Evolutionary conservation across 2,329 filamentous ascomycete genomes (phyloP).

Genomic region (Apiospora koreana): DNA sequence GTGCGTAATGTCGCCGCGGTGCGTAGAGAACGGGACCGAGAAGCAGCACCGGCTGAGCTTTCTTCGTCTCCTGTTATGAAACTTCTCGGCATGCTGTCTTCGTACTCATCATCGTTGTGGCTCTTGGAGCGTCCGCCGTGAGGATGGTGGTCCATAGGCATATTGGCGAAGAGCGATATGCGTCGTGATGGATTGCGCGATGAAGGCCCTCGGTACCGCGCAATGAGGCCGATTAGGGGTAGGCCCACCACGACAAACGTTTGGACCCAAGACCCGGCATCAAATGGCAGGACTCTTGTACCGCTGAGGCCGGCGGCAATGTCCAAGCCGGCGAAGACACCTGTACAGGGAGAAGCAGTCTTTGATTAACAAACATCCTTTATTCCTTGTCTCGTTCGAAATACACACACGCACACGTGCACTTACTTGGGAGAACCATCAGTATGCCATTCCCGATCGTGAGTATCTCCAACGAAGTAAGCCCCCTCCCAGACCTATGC

Average conservation of each 20-base stretch:
- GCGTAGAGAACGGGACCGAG: neutral
- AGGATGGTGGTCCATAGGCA: neutral
- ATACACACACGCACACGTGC: neutral
- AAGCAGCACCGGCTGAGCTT: neutral
- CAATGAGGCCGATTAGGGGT: slow-evolving; percentile 53
- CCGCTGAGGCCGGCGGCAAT: slow-evolving; percentile 48
- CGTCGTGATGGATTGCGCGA: slow-evolving; percentile 10
- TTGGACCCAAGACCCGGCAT: slow-evolving; percentile 49
- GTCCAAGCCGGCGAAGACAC: slow-evolving; percentile 52
- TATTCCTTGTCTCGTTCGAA: neutral
- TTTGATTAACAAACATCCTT: neutral
- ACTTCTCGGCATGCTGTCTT: neutral
- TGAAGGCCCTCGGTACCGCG: slow-evolving; percentile 30
- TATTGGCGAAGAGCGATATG: slow-evolving; percentile 11
- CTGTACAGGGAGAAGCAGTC: slow-evolving; percentile 30
- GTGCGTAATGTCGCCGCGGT: neutral
- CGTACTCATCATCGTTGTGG: neutral
- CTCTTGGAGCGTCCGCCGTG: neutral
- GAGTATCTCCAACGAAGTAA: slow-evolving; percentile 56
- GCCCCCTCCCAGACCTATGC: slow-evolving; percentile 28
- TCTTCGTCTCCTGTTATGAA: neutral
- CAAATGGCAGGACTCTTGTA: slow-evolving; percentile 43
- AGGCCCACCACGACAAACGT: slow-evolving; percentile 54
- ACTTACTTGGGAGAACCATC: slow-evolving; percentile 57
- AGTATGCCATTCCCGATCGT: slow-evolving; percentile 57